phyloP scores from a whole-genome alignment of 2,329 filamentous ascomycete genomes.

The Trichoderma hamatum region DNA sequence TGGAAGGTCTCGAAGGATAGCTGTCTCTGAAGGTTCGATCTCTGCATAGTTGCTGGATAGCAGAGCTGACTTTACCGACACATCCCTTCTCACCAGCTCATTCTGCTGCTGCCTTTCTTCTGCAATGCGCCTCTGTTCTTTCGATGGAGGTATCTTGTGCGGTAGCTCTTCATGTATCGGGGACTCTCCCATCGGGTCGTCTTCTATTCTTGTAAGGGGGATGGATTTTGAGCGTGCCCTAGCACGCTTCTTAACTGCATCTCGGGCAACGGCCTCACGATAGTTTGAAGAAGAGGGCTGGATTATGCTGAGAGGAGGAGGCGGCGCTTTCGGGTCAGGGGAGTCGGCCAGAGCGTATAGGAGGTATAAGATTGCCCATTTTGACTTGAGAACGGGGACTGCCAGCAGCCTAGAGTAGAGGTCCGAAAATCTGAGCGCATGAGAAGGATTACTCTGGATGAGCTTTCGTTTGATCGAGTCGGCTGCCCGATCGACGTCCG shows the following conservation, averaged over 20 bases:
- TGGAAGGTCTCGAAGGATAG: constrained; percentile 77
- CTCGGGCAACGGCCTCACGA: constrained; percentile 43
- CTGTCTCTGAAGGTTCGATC: constrained; percentile 65
- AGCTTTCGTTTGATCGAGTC: constrained; percentile 90
- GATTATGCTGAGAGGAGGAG: constrained; percentile 49
- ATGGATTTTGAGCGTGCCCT: constrained; percentile 45
- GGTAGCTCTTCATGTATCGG: constrained; percentile 58
- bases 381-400: constrained; percentile 90
- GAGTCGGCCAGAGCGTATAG: constrained; percentile 81
- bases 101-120: constrained; percentile 41
- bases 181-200: constrained; percentile 55
- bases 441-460: constrained; percentile 74
- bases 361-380: constrained; percentile 95
- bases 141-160: constrained; percentile 44
- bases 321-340: constrained; percentile 57
- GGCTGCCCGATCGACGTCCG: constrained; percentile 87
- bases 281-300: constrained; percentile 46
- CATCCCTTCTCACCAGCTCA: constrained; percentile 48
- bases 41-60: constrained; percentile 60
- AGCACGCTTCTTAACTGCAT: constrained; percentile 44
- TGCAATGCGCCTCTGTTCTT: constrained; percentile 43
- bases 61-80: constrained; percentile 60
- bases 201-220: constrained; percentile 46
- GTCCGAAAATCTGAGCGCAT: constrained; percentile 84
- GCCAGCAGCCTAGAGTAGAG: constrained; percentile 86